Percentiles rank a stretch among this genome's conserved stretches.
These are phyloP conservation scores for Xylaria sp. DNA, from an alignment of 2,329 filamentous ascomycete species.

Conservation along the genomic window DNA sequence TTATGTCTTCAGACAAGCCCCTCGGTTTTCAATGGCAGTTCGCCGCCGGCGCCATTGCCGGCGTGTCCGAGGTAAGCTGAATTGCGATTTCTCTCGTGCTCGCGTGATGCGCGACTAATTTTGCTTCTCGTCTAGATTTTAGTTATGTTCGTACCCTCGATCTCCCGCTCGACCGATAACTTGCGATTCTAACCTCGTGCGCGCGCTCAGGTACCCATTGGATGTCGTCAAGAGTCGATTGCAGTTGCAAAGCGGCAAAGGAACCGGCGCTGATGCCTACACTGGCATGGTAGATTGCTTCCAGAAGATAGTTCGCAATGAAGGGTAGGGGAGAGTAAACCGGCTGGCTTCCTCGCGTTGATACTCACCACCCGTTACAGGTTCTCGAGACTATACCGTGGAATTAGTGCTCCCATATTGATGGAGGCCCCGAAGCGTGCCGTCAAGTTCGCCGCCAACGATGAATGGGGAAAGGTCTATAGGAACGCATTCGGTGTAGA, in stretches of 20 bases:
- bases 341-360: neutral
- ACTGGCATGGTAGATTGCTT: slow-evolving; percentile 99
- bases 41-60: slow-evolving; percentile 83
- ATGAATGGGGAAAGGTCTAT: slow-evolving; percentile 97
- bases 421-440: slow-evolving; percentile 94
- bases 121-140: slow-evolving; percentile 72
- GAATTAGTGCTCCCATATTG: slow-evolving; percentile 93
- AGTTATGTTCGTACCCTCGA: slow-evolving; percentile 73
- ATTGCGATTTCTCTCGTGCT: neutral
- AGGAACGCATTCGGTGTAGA: slow-evolving; percentile 83
- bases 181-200: slow-evolving; percentile 38
- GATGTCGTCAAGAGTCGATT: slow-evolving; percentile 99
- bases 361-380: slow-evolving; percentile 57
- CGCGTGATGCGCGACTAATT: slow-evolving; percentile 35
- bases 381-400: slow-evolving; percentile 90
- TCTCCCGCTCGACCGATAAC: slow-evolving; percentile 31
- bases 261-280: slow-evolving; percentile 83
- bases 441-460: slow-evolving; percentile 98
- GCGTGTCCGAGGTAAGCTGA: slow-evolving; percentile 89
- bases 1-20: slow-evolving; percentile 40
- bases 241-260: slow-evolving; percentile 86
- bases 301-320: slow-evolving; percentile 93
- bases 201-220: slow-evolving; percentile 85
- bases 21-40: slow-evolving; percentile 44
- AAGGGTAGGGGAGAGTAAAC: slow-evolving; percentile 73